A percentile compares a stretch with the other conserved stretches of the same genome.
Evolutionary conservation across 495 filamentous ascomycete species (phyloP).

Genomic region (Hypoxylon lenormandii): DNA sequence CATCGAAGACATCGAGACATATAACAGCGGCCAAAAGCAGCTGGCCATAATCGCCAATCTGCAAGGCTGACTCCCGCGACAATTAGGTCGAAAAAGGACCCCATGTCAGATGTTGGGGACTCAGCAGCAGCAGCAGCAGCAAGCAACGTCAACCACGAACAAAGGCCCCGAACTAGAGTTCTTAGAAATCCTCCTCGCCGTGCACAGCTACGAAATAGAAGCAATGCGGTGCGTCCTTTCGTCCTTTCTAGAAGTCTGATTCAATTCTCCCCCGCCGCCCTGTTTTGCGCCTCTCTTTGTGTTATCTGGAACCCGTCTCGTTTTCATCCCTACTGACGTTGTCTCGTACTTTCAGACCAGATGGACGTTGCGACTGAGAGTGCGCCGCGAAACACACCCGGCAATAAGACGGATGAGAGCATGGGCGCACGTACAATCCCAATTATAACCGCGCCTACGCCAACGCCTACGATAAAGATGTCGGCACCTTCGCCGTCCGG

Average conservation of each 20-base stretch:
- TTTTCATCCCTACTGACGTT: constrained; percentile 32
- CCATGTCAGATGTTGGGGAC: constrained; percentile 46
- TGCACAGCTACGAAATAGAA: constrained; percentile 37
- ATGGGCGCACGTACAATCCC: constrained; percentile 62
- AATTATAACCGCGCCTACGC: constrained; percentile 55
- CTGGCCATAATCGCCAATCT: constrained; percentile 27
- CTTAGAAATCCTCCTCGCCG: constrained; percentile 32
- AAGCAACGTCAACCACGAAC: constrained; percentile 35
- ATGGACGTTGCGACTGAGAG: constrained; percentile 65
- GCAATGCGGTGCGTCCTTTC: constrained; percentile 43
- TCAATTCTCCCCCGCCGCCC: constrained; percentile 29
- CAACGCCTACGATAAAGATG: constrained; percentile 61
- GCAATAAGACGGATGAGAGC: constrained; percentile 54
- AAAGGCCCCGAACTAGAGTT: constrained; percentile 26
- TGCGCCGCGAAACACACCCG: constrained; percentile 56
- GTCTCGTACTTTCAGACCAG: constrained; percentile 51
- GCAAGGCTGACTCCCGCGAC: constrained; percentile 48
- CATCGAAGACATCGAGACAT: constrained; percentile 42
- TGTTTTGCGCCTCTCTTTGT: constrained; percentile 39
- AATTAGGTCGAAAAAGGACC: constrained; percentile 42
- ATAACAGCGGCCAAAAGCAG: constrained; percentile 34
- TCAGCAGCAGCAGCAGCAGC: constrained; percentile 41
- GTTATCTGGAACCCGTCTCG: constrained; percentile 25
- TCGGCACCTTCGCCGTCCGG: constrained; percentile 61
- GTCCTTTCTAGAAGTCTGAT: constrained; percentile 40